These are phyloP conservation scores for Globisporangium paroecandrum DNA, from an alignment of 352 stramenopile species.

Conservation along the genomic window DNA sequence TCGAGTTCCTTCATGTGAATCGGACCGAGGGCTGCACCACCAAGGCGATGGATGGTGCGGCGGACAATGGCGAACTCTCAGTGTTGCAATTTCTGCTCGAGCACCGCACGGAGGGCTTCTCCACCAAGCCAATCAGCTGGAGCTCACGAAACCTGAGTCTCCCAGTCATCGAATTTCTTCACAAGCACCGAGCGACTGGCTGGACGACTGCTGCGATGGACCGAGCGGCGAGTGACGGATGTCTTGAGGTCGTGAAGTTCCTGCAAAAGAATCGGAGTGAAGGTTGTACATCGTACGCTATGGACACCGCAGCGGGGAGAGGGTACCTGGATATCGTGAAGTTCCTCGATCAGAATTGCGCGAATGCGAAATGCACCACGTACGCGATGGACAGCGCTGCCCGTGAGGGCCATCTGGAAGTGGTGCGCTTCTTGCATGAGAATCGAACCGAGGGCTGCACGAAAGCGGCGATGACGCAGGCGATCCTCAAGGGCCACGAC, in stretches of 20 bases:
- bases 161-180: conserved; percentile 5
- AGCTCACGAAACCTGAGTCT: conserved; percentile 13
- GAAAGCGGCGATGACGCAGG: conserved; percentile 10
- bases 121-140: conserved; percentile 15
- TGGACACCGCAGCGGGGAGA: conserved; percentile 8
- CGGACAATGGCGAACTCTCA: conserved; percentile 11
- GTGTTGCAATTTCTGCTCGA: conserved; percentile 8
- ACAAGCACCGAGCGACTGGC: conserved; percentile 11
- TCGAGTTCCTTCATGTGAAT: conserved; percentile 7
- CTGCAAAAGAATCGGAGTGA: conserved; percentile 12
- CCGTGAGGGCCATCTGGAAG: conserved; percentile 7
- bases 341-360: conserved; percentile 9
- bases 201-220: conserved; percentile 21
- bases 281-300: conserved; percentile 13
- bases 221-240: conserved; percentile 9
- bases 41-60: conserved; percentile 12
- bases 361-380: conserved; percentile 3
- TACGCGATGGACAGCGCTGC: conserved; percentile 16
- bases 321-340: conserved; percentile 8
- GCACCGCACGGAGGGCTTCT: conserved; percentile 12
- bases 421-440: conserved; percentile 15
- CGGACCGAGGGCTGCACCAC: conserved; percentile 10
- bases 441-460: conserved; percentile 15
- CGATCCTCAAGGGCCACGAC: conserved; percentile 6
- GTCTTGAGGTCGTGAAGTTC: conserved; percentile 13